Evolutionary conservation across 257 asterid genomes (phyloP).

Genomic region (Jasminum sambac): DNA sequence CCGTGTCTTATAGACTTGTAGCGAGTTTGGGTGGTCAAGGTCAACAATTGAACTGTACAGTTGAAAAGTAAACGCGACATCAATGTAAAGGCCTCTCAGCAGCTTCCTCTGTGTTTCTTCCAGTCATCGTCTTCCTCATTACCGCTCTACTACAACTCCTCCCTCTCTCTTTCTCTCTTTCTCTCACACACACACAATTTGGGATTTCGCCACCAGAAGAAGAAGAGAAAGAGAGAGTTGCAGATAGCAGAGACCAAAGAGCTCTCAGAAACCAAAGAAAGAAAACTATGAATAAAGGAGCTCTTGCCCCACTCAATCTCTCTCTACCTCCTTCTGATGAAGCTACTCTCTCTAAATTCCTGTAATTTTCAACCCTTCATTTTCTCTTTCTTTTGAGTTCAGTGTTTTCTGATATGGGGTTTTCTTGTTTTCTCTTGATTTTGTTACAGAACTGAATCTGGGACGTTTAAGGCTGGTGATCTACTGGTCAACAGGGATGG

Average conservation of each 20-base stretch:
- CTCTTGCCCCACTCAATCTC: conserved; percentile 80
- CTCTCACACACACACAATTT: neutral
- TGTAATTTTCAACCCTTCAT: conserved; percentile 40
- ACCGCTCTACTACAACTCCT: neutral
- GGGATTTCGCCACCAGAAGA: neutral
- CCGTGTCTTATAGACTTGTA: too few relatives aligned
- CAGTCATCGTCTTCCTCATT: too few relatives aligned
- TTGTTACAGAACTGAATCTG: conserved; percentile 75
- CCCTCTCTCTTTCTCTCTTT: neutral
- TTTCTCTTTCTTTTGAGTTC: neutral
- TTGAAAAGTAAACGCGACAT: too few relatives aligned
- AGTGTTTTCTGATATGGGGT: conserved; percentile 23
- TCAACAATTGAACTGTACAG: too few relatives aligned
- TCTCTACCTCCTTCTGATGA: conserved; percentile 89
- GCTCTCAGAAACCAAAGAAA: neutral
- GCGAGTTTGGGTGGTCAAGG: too few relatives aligned
- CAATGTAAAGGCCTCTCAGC: too few relatives aligned
- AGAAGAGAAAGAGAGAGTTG: neutral
- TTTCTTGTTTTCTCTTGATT: neutral
- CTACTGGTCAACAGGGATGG: conserved; percentile 92
- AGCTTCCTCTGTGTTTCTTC: too few relatives aligned
- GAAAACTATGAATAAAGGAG: conserved; percentile 70
- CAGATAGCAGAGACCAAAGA: neutral
- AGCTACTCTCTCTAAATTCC: conserved; percentile 70
- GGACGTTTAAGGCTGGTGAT: conserved; percentile 97